Conservation (phyloP, 2,329 filamentous ascomycete genomes). For the Magnaporthiopsis incrustans region DNA sequence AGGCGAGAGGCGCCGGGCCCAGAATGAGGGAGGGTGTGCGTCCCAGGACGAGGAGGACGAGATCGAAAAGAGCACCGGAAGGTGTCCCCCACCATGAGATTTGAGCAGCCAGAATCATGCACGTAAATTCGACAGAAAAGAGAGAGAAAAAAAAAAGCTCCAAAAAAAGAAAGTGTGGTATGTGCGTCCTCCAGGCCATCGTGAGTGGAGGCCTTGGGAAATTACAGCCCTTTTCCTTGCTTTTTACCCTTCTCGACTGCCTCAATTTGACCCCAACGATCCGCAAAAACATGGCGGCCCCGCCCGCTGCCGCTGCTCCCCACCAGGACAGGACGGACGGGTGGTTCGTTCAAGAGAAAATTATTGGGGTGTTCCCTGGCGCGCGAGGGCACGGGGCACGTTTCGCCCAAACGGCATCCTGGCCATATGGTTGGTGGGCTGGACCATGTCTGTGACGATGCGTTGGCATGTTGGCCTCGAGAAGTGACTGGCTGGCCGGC, state of each 20-base stretch:
- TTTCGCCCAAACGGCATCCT: not conserved
- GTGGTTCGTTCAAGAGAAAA: too few species aligned
- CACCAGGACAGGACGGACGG: not conserved
- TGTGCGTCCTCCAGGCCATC: too few species aligned
- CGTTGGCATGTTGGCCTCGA: not conserved
- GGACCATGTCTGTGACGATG: not conserved
- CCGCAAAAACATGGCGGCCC: not conserved
- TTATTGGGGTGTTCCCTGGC: not conserved
- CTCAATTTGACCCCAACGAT: not conserved
- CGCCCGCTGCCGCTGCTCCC: not conserved
- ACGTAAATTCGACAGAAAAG: too few species aligned
- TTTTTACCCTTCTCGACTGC: not conserved
- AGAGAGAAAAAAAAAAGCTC: too few species aligned
- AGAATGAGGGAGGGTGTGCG: not conserved
- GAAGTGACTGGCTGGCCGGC: not conserved
- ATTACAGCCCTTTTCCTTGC: not conserved
- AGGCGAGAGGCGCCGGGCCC: not conserved
- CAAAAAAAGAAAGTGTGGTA: too few species aligned
- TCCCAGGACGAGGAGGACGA: too few species aligned
- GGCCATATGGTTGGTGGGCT: not conserved
- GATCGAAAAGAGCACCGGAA: not conserved
- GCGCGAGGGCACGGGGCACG: not conserved
- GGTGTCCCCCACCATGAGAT: not conserved
- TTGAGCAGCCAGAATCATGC: too few species aligned
- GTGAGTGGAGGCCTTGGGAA: too few species aligned